Evolutionary conservation across 1,284 basidiomycete species (phyloP), one percentile per base, ranked within the genome.

Genomic region (Violaceomyces palustris): DNA sequence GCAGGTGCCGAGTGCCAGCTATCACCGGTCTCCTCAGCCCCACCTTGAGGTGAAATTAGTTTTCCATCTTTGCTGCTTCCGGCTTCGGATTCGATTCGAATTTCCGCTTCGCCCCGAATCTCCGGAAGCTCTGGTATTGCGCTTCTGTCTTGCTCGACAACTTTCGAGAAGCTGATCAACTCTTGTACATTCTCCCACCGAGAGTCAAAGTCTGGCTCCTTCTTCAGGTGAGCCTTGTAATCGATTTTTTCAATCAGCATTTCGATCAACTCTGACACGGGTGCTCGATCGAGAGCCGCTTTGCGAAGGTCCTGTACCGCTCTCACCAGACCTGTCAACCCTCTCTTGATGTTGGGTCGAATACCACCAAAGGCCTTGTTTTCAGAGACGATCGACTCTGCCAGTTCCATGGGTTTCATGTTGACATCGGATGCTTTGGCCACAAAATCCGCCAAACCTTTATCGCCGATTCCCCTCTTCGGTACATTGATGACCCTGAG

Each of bases 161-260:
- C 38, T 8, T 44, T 51, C 9, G 64, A 58, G 37, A 69, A 69
- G n/a, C 52, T 53, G 53, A 75, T 84, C 55, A 93, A 76, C 74
- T 92, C 88, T 64, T 87, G 80, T 0, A 92, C 83, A 71, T 93
- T 92, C 71, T 89, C 86, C 86, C 84, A 86, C 26, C 87, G 78
- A 29, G 80, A 80, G 30, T 86, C 83, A 76, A 80, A 83, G 54
- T 92, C 88, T 4, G 77, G 77, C 49, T 83, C 62, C 15, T 81
- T 82, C 64, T 80, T 80, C 26, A 93, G 77, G 62, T 89, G 79
- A 4, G 79, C 80, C 64, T 84, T 78, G 67, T 88, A 92, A 1
- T 79, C 74, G 28, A 84, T 80, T 44, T 82, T 74, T 3, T 81
- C 78, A 3, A 87, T 65, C 1, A 87, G 73, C 11, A 77, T 71